These are phyloP conservation scores for Fusarium praegraminearum DNA, from an alignment of 2,329 filamentous ascomycete genomes.

Conservation along the genomic window DNA sequence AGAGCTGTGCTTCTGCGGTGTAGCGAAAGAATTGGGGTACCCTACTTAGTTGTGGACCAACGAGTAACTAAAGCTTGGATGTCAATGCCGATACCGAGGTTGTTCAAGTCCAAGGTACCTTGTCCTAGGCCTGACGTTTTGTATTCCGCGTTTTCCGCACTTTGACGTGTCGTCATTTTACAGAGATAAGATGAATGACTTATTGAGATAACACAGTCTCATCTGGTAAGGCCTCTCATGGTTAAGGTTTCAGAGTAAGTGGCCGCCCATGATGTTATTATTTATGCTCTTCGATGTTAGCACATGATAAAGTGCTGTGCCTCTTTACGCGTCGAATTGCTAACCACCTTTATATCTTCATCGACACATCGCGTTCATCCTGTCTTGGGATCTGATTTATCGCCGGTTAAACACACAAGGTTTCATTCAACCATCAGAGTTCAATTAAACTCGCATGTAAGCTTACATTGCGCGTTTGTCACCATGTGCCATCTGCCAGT, in stretches of 20 bases:
- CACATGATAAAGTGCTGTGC: background rate
- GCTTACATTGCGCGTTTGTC: background rate
- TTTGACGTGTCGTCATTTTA: background rate
- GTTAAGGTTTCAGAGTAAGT: too few relatives aligned
- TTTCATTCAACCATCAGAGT: background rate
- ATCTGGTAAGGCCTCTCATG: too few relatives aligned
- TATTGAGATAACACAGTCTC: background rate
- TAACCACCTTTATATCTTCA: too few relatives aligned
- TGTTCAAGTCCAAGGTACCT: background rate
- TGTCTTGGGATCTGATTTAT: background rate
- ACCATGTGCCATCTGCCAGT: background rate
- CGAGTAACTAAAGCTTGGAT: background rate
- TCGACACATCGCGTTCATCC: background rate
- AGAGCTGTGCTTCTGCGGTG: background rate
- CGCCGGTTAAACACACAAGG: background rate
- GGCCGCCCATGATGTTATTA: background rate
- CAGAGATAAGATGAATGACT: background rate
- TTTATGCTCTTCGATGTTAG: too few relatives aligned
- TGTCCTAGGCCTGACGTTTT: background rate
- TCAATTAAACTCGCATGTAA: conserved; percentile 3
- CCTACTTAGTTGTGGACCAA: background rate
- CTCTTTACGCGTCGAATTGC: background rate
- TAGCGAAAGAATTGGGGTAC: background rate
- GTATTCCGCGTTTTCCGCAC: conserved; percentile 1
- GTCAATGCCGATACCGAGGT: background rate